Base-by-base conservation (phyloP, 2,329 filamentous ascomycete species). In the Fusarium sp. region DNA sequence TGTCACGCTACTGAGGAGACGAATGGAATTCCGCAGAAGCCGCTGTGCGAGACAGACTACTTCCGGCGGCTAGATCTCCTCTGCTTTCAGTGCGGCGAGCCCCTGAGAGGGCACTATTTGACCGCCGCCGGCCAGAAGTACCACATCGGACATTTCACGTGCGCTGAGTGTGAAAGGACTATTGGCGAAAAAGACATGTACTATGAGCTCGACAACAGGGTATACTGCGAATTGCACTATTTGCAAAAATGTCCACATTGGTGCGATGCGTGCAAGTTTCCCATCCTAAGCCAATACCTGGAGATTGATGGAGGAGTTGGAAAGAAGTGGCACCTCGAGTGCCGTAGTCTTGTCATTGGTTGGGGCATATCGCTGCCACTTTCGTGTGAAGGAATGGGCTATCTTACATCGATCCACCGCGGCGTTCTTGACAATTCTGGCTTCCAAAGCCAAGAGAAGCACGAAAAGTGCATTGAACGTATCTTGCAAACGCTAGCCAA, bases 41-140 rank as follows among this genome's bases (percentile, higher is more conserved):
- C 40, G 9, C 22, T 55, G 6, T 55, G 52, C 4, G 52, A 55
- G 14, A 55, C 42, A 28, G 52, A 55, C 31, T 55, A 45, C 42
- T 46, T 31, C 14, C 15, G 22, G 3, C 34, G 40, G 34, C 7
- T 46, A 8, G 31, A 39, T 21, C 33, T 46, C 28, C 26, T 49
- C 4, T 57, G 53, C 10, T 24, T 24, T 19, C 9, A 39, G 10
- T 57, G 53, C 7, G 11, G 22, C 34, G 13, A 34, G n/a, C 15
- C 15, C 19, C 11, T 49, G 19, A n/a, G 44, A 40, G 53, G 6
- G 5, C 17, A 7, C 15, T 49, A 49, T n/a, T 19, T 26, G 19
- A 21, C 34, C 9, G 24, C 11, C 14, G 6, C 7, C n/a, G 14
- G 19, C 5, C 43, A 19, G 15, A 4, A 11, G 3, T 57, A 49